Evolutionary conservation across 176 grass and related monocot species (phyloP).

Genomic region (Rhynchospora pubera): DNA sequence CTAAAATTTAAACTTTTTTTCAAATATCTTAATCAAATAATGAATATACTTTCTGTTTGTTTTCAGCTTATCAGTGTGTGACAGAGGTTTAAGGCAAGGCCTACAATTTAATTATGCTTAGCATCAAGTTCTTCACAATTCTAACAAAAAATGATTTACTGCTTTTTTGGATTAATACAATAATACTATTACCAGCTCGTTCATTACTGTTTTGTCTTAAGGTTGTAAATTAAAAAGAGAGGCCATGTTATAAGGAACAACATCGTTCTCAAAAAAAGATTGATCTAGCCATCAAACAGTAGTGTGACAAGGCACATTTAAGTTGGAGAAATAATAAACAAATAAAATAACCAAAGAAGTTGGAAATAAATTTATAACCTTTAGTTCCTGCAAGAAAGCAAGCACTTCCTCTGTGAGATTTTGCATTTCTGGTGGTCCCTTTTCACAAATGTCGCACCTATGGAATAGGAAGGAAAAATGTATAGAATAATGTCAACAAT

Average conservation of each 20-base stretch:
- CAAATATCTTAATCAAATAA: neutral
- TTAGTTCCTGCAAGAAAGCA: constrained; percentile 50
- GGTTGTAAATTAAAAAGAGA: neutral
- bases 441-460: constrained; percentile 81
- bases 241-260: neutral
- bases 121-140: neutral
- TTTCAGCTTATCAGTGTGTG: neutral
- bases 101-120: neutral
- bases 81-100: neutral
- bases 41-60: neutral
- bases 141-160: neutral
- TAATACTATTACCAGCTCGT: neutral
- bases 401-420: constrained; percentile 65
- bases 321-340: constrained; percentile 2
- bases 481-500: neutral
- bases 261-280: neutral
- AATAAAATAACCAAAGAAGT: constrained; percentile 15
- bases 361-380: constrained; percentile 36
- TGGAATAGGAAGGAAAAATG: neutral
- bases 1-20: neutral
- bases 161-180: neutral
- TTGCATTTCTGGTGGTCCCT: constrained; percentile 72
- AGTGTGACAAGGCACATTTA: neutral
- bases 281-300: neutral
- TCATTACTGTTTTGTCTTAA: constrained; percentile 1